Base-by-base conservation (phyloP, 2,329 filamentous ascomycete genomes). In the Coniochaeta prunicola region DNA sequence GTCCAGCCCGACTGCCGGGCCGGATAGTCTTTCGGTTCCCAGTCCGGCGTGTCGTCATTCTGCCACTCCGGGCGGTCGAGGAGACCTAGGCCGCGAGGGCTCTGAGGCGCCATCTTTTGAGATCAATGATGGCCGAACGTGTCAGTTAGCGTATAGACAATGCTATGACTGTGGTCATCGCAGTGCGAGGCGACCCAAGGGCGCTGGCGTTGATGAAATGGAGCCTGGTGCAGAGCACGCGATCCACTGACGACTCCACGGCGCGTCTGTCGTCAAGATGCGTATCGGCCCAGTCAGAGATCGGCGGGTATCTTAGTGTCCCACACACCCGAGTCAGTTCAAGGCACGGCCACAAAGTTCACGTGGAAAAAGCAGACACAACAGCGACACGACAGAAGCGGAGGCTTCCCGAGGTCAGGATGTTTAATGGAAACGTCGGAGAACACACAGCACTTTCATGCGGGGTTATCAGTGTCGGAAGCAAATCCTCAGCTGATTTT, bases 61-160 rank as follows among this genome's bases (percentile, higher is more conserved):
- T 24, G 21, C 33, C 33, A 38, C 12, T 56, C 54, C 13, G 33
- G 33, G 24, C 17, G 21, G 34, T 56, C 54, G 10, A 56, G 54
- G 7, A 56, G 26, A 31, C 54, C 54, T 15, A n/a, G 4, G 26
- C 54, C 34, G 26, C 30, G 48, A 56, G 59, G 58, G 56, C 57
- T 30, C 26, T 56, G 54, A 4, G 54, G 54, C 17, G 54, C 21
- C 33, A 56, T 56, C 26, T 30, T n/a, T 34, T 19, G 54, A 17
- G 19, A 19, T n/a, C 15, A 48, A 56, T 63, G 54, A 65, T 50
- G 26, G 42, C 56, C 33, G 57, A 58, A 38, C 62, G 1, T 15
- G 58, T 28, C 24, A 63, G 56, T 17, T 28, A 10, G 10, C 2
- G 24, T 30, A 45, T 24, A 2, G 40, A 45, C 4, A 21, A 45